Evolutionary conservation across 2,329 filamentous ascomycete genomes (phyloP).

Genomic region (Exophiala sp.): DNA sequence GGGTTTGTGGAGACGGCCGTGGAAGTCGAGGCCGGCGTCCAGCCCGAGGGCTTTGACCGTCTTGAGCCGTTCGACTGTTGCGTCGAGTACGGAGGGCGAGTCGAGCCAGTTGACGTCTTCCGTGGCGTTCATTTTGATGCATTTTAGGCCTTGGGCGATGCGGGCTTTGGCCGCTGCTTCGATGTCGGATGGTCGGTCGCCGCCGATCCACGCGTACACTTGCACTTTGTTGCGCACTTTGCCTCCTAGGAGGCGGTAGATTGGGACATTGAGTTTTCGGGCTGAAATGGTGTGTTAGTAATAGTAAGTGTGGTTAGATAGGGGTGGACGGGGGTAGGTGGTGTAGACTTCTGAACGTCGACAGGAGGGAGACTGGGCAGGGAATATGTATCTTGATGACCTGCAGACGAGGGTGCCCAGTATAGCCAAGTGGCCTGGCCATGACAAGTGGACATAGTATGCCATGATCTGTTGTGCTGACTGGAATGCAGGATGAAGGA

Average conservation of each 20-base stretch:
- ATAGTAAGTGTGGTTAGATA: conserved; percentile 33
- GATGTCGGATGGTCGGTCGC: conserved; percentile 61
- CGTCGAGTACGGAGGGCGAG: conserved; percentile 58
- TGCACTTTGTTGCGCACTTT: conserved; percentile 62
- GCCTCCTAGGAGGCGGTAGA: conserved; percentile 68
- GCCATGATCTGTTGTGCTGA: too few species aligned
- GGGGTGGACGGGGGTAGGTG: background rate
- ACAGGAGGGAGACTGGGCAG: too few species aligned
- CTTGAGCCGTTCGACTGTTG: conserved; percentile 61
- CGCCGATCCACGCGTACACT: conserved; percentile 71
- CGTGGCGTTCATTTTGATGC: conserved; percentile 68
- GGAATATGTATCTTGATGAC: too few species aligned
- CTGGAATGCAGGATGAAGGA: too few species aligned
- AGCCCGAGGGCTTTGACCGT: conserved; percentile 64
- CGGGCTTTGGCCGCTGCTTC: conserved; percentile 52
- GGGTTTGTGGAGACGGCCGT: conserved; percentile 65
- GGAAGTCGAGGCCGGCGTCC: conserved; percentile 70
- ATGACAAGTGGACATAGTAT: too few species aligned
- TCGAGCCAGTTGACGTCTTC: conserved; percentile 69
- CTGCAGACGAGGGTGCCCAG: too few species aligned
- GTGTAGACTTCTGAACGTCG: too few species aligned
- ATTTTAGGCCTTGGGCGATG: conserved; percentile 36
- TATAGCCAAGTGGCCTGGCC: too few species aligned
- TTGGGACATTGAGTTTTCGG: conserved; percentile 57
- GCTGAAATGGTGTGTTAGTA: conserved; percentile 9